Percentiles rank a stretch among this genome's conserved stretches.
Conservation (phyloP, 2,329 filamentous ascomycete species). For the Ophiocordyceps robertsii region DNA sequence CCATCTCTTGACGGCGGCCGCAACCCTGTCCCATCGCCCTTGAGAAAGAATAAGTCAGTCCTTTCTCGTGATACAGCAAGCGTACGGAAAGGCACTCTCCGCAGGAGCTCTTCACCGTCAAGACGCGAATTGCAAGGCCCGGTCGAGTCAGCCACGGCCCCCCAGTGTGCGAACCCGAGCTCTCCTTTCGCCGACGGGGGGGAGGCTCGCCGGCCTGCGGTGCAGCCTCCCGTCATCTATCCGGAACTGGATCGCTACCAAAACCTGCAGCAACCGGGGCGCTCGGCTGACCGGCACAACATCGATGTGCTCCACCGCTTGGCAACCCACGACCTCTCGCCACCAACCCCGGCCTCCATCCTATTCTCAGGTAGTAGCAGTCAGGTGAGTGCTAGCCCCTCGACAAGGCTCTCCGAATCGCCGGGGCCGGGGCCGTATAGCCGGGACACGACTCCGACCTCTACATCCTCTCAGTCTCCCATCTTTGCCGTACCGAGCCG, state of each 20-base stretch:
- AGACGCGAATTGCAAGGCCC: not conserved
- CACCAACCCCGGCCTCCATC: slow-evolving; percentile 41
- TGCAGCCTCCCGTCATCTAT: slow-evolving; percentile 28
- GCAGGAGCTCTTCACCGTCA: not conserved
- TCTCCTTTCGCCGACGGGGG: not conserved
- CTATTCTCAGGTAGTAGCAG: slow-evolving; percentile 46
- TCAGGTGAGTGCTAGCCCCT: slow-evolving; percentile 51
- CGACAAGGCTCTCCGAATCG: slow-evolving; percentile 63
- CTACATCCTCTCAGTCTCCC: slow-evolving; percentile 63
- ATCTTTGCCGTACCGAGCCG: slow-evolving; percentile 37
- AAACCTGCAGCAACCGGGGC: slow-evolving; percentile 24
- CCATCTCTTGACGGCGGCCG: not conserved
- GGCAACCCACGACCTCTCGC: slow-evolving; percentile 51
- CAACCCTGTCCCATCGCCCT: not conserved
- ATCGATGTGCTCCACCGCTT: slow-evolving; percentile 41
- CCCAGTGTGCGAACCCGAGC: too few species aligned
- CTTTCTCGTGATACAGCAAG: not conserved
- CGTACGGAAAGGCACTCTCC: not conserved
- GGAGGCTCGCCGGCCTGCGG: not conserved
- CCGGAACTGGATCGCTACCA: slow-evolving; percentile 51
- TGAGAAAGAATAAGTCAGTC: not conserved
- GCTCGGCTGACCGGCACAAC: slow-evolving; percentile 17
- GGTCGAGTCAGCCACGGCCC: not conserved
- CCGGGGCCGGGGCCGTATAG: slow-evolving; percentile 58
- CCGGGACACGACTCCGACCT: slow-evolving; percentile 65